Evolutionary conservation across 164 flowering plant species (phyloP).

Genomic region (Sextonia rubra): DNA sequence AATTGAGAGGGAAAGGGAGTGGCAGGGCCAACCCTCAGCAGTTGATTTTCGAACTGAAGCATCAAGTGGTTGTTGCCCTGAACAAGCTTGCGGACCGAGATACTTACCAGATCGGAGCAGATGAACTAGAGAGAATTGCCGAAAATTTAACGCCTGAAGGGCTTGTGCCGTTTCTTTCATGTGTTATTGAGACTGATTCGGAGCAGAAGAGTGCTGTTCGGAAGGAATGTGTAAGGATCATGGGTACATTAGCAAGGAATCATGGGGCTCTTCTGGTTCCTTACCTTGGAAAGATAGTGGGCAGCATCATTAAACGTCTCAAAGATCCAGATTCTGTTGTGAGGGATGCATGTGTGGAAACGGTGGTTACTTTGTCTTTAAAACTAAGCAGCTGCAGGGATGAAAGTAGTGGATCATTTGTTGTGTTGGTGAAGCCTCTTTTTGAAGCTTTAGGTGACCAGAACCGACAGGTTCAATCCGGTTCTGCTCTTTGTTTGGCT

Average conservation of each 20-base stretch:
- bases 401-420: slow-evolving; percentile 48
- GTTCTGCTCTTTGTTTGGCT: slow-evolving; percentile 82
- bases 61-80: slow-evolving; percentile 53
- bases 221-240: slow-evolving; percentile 71
- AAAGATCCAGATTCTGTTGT: slow-evolving; percentile 82
- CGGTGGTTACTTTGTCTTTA: slow-evolving; percentile 66
- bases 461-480: slow-evolving; percentile 68
- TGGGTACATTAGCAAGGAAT: slow-evolving; percentile 53
- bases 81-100: slow-evolving; percentile 87
- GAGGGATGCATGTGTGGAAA: slow-evolving; percentile 83
- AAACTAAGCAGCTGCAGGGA: slow-evolving; percentile 31
- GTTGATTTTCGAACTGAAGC: slow-evolving; percentile 59
- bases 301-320: slow-evolving; percentile 69
- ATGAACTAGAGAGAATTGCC: slow-evolving; percentile 69
- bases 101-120: slow-evolving; percentile 66
- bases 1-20: slow-evolving; percentile 34
- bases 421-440: slow-evolving; percentile 64
- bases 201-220: slow-evolving; percentile 72
- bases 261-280: slow-evolving; percentile 49
- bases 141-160: slow-evolving; percentile 60
- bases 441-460: slow-evolving; percentile 94
- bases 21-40: slow-evolving; percentile 41
- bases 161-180: slow-evolving; percentile 59
- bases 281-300: slow-evolving; percentile 60
- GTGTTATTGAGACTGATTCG: slow-evolving; percentile 66